Conservation (phyloP, 2,329 filamentous ascomycete genomes). For the Xylariaceae sp. region DNA sequence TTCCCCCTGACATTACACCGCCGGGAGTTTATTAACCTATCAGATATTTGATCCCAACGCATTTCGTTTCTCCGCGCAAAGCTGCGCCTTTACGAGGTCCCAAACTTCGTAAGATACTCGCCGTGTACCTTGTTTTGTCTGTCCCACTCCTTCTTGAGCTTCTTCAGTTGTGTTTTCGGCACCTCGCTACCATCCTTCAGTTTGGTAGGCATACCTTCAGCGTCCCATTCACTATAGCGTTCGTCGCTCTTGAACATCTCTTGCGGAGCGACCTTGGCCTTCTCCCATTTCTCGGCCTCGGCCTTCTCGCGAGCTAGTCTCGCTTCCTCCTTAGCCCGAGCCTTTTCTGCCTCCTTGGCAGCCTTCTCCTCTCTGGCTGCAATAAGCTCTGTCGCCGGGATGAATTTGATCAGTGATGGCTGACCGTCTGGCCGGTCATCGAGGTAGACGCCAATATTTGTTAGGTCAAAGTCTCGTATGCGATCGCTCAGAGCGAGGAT, state of each 20-base stretch:
- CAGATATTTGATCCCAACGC: background rate
- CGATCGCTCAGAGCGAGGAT: constrained; percentile 74
- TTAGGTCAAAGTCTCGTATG: constrained; percentile 76
- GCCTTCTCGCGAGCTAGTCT: constrained; percentile 47
- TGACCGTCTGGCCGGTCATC: constrained; percentile 69
- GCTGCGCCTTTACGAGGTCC: constrained; percentile 21
- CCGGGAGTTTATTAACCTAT: background rate
- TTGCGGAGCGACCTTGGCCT: constrained; percentile 51
- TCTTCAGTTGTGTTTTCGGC: constrained; percentile 74
- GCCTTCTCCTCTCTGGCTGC: constrained; percentile 57
- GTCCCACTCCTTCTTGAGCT: constrained; percentile 84
- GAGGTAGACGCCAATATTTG: constrained; percentile 78
- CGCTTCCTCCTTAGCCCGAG: constrained; percentile 52
- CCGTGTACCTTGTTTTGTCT: constrained; percentile 83
- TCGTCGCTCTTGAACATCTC: constrained; percentile 56
- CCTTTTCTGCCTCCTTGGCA: constrained; percentile 58
- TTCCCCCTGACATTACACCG: background rate
- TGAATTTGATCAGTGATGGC: constrained; percentile 69
- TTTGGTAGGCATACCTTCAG: constrained; percentile 73
- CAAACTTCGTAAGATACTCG: constrained; percentile 46
- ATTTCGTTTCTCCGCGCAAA: background rate
- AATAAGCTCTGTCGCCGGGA: constrained; percentile 54
- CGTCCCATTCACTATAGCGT: constrained; percentile 73
- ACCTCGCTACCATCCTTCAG: constrained; percentile 75
- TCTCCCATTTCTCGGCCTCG: constrained; percentile 53